Base-by-base conservation (phyloP, 2,329 filamentous ascomycete genomes). In the Aspergillus brasiliensis region DNA sequence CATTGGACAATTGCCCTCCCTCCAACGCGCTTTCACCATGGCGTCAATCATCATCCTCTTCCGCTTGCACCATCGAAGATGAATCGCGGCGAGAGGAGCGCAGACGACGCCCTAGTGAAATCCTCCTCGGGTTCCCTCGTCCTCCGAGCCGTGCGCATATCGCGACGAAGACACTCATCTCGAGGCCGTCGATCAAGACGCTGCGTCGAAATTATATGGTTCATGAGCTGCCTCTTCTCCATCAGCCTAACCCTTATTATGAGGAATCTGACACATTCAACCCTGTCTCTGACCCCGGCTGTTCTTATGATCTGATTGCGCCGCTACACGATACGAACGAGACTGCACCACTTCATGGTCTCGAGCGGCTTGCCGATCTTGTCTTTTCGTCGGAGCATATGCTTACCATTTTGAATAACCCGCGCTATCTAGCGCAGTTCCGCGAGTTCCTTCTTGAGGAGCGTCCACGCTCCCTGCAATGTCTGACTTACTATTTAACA, bases 401-500 rank as follows among this genome's bases (percentile, higher is more conserved):
- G 27, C 74, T 82, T 44, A 78, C 83, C 27, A 90, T 92, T 28
- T 89, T 91, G 64, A 77, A 82, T 3, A 85, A 91, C 58, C 84
- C 87, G 0, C 77, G 83, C 6, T 81, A 88, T 21, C 78, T 91
- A 1, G 80, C 86, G 54, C 83, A 82, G 47, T 92, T 92, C 71
- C 89, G 86, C 1, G 81, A 84, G 2, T 93, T 90, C 66, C 78
- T 92, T 2, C 83, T 84, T 59, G 73, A 79, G 4, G 79, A 83
- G 47, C 81, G 88, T 47, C 85, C 87, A 5, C 77, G 82, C 19
- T 91, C 89, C 0, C 79, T 91, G 2, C 84, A 88, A 0, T 76
- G 90, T 7, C 75, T 92, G 13, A 84, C 87, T 25, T 91, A 91
- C 77, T 91, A 91, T 64, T 80, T 92, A 2, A 88, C 91, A 66